Percentiles rank a stretch among this genome's conserved stretches.
These are phyloP conservation scores for Rhodotorula toruloides DNA, from an alignment of 768 basidiomycete species.

Conservation along the genomic window DNA sequence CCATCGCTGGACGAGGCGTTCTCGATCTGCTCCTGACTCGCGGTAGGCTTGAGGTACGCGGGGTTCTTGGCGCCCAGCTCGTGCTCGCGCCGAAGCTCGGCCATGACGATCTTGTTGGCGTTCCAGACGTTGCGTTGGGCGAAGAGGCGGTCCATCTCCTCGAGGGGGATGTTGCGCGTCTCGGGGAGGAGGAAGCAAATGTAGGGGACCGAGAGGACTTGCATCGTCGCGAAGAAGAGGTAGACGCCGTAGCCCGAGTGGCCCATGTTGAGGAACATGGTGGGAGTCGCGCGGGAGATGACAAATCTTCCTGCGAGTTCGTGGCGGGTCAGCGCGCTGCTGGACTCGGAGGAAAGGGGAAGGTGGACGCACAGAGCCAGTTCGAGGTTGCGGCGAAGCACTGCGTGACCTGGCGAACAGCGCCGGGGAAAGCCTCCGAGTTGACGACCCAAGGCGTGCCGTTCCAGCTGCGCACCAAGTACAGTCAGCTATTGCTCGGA, in stretches of 20 bases:
- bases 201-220: slow-evolving; percentile 49
- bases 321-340: not conserved
- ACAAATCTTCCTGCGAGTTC: slow-evolving; percentile 40
- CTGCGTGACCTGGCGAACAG: slow-evolving; percentile 43
- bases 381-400: slow-evolving; percentile 37
- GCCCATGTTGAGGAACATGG: slow-evolving; percentile 43
- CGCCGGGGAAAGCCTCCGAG: slow-evolving; percentile 51
- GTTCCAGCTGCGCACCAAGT: slow-evolving; percentile 43
- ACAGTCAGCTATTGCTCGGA: not conserved
- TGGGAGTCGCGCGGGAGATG: slow-evolving; percentile 45
- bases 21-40: slow-evolving; percentile 9
- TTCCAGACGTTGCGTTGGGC: slow-evolving; percentile 27
- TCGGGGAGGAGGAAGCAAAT: slow-evolving; percentile 53
- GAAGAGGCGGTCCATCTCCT: slow-evolving; percentile 49
- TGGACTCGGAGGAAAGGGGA: slow-evolving; percentile 43
- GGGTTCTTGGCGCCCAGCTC: not conserved
- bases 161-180: slow-evolving; percentile 50
- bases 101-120: slow-evolving; percentile 33
- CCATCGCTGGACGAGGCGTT: not conserved
- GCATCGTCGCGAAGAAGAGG: slow-evolving; percentile 30
- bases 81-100: slow-evolving; percentile 24
- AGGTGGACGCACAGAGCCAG: slow-evolving; percentile 38
- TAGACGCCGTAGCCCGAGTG: slow-evolving; percentile 46
- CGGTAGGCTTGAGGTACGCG: slow-evolving; percentile 8
- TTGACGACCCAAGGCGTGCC: slow-evolving; percentile 54